A percentile compares a stretch with the other conserved stretches of the same genome.
phyloP scores from a whole-genome alignment of 2,329 filamentous ascomycete species.

The Xylaria sp. region DNA sequence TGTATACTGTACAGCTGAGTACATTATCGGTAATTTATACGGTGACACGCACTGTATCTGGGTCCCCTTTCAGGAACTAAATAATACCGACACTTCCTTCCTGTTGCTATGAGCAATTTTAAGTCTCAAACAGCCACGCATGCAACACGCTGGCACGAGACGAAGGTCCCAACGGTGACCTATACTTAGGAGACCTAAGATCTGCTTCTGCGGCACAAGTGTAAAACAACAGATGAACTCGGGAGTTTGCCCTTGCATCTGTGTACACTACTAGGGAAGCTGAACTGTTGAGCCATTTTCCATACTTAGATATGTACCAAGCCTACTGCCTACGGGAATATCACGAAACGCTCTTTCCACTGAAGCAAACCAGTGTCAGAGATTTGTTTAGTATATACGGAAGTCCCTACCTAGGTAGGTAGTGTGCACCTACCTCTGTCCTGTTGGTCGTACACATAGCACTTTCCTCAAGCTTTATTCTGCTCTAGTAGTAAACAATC shows the following conservation, averaged over 20 bases:
- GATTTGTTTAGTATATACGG: not conserved
- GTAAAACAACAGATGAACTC: slow-evolving; percentile 9
- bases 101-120: slow-evolving; percentile 32
- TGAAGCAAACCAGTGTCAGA: not conserved
- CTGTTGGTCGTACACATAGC: not conserved
- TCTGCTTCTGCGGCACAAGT: not conserved
- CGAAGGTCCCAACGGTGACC: slow-evolving; percentile 2
- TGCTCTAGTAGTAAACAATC: not conserved
- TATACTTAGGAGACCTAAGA: slow-evolving; percentile 5
- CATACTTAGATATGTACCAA: not conserved
- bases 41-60: slow-evolving; percentile 16
- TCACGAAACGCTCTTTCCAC: not conserved
- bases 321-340: not conserved
- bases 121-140: slow-evolving; percentile 33
- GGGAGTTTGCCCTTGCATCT: not conserved
- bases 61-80: slow-evolving; percentile 9
- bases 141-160: slow-evolving; percentile 24
- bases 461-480: not conserved
- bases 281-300: slow-evolving; percentile 5
- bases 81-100: slow-evolving; percentile 13
- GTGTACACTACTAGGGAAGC: not conserved
- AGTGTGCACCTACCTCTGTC: not conserved
- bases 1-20: not conserved
- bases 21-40: slow-evolving; percentile 4
- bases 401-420: not conserved